Percentiles rank a stretch among this genome's conserved stretches.
phyloP scores from a whole-genome alignment of 1,284 basidiomycete species.

The Fomes fomentarius region DNA sequence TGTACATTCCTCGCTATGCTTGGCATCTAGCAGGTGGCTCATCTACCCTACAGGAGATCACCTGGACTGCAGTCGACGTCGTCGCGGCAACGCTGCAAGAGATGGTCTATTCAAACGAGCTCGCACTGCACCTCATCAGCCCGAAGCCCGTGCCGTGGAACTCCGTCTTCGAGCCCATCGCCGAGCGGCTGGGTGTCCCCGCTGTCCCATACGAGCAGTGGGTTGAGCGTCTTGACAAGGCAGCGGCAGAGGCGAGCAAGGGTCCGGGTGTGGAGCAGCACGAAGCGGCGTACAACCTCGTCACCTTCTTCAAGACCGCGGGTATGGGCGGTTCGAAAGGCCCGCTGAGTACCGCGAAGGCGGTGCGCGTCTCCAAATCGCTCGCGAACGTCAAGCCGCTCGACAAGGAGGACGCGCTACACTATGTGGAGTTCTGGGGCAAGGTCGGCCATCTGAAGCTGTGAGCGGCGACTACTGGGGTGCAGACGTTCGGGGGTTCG shows the following conservation, averaged over 20 bases:
- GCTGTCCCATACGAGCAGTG: slow-evolving; percentile 31
- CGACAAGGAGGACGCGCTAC: slow-evolving; percentile 14
- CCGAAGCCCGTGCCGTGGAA: slow-evolving; percentile 31
- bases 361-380: slow-evolving; percentile 7
- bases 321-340: slow-evolving; percentile 19
- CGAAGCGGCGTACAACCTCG: slow-evolving; percentile 22
- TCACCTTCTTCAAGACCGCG: slow-evolving; percentile 23
- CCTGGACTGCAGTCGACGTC: slow-evolving; percentile 28
- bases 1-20: not conserved
- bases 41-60: slow-evolving; percentile 8
- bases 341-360: slow-evolving; percentile 19
- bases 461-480: too few relatives aligned
- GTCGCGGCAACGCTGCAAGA: slow-evolving; percentile 28
- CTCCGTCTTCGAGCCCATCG: slow-evolving; percentile 21
- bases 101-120: slow-evolving; percentile 15
- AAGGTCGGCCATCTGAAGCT: slow-evolving; percentile 6
- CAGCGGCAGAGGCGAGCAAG: slow-evolving; percentile 10
- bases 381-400: slow-evolving; percentile 9
- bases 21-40: not conserved
- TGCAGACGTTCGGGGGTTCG: too few relatives aligned
- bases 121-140: slow-evolving; percentile 23
- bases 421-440: slow-evolving; percentile 17
- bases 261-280: slow-evolving; percentile 10
- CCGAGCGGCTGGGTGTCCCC: slow-evolving; percentile 24
- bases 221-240: slow-evolving; percentile 20